Evolutionary conservation across 495 filamentous ascomycete species (phyloP), one percentile per base, ranked within the genome.

Genomic region (Beverwykella pulmonaria): DNA sequence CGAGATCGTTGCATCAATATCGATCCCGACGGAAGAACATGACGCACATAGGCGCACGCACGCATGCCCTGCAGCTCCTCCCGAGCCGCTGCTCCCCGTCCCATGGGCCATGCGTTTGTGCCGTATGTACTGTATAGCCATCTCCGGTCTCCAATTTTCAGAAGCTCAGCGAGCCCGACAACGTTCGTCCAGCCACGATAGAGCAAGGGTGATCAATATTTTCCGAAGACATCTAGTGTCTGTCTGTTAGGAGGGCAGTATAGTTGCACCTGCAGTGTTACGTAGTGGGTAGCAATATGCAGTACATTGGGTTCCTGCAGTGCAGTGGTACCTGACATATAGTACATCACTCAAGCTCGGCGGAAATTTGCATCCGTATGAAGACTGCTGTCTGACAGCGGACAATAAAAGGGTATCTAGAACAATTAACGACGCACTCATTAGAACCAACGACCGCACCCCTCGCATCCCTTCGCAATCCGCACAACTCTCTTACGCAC

Each of bases 361-460:
- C 5, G 30, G 5, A 12, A 34, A 34, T 12, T 5, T 12, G 12
- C 30, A 12, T 41, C 52, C 34, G 22, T 8, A 63, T 63, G 61
- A 56, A 48, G 8, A 29, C 22, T 32, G 30, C 25, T 20, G 30
- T 55, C 15, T 17, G 34, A 34, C 7, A 2, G 2, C 14, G 1
- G 50, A 25, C 36, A 48, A 46, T 14, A n/a, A n/a, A 53, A 49
- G 61, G 52, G 52, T 63, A 63, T 63, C 61, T 63, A 39, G 23
- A 20, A 57, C 61, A 19, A 41, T 30, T 41, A 44, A 44, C 39
- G 17, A n/a, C 9, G 9, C 39, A 44, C 39, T 10, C 39, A n/a
- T 44, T 14, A 44, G 39, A 4, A n/a, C 39, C 39, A 44, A n/a
- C 39, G 17, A 44, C 8, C 17, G 3, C 17, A 9, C 39, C 17